These are phyloP conservation scores for Tarenaya hassleriana DNA, from an alignment of 345 rosid species.

Conservation along the genomic window DNA sequence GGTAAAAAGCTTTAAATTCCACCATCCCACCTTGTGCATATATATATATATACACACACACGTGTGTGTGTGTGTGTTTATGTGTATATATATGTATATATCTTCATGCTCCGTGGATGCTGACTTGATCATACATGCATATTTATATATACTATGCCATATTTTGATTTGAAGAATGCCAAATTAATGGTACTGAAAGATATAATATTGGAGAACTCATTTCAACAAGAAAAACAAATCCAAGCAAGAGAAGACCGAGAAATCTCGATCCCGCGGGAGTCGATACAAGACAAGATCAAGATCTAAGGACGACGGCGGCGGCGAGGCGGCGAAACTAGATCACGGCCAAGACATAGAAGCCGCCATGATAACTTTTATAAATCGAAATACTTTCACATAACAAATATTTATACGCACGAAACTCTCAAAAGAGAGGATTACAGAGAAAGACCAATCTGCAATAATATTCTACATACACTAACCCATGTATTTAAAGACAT, in stretches of 20 bases:
- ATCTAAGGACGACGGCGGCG: slow-evolving; percentile 25
- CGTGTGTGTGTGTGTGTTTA: neutral
- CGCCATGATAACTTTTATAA: too few species aligned
- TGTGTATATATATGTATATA: neutral
- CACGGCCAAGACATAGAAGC: slow-evolving; percentile 10
- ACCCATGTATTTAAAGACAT: too few species aligned
- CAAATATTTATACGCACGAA: too few species aligned
- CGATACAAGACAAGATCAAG: slow-evolving; percentile 29
- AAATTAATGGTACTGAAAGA: too few species aligned
- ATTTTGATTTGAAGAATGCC: neutral
- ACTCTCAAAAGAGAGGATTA: too few species aligned
- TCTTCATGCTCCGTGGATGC: neutral
- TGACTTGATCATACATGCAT: neutral
- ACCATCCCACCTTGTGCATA: neutral
- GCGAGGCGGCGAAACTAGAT: too few species aligned
- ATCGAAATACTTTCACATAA: too few species aligned
- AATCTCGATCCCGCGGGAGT: slow-evolving; percentile 12
- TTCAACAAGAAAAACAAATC: slow-evolving; percentile 53
- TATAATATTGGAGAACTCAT: slow-evolving; percentile 91
- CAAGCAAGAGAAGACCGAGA: slow-evolving; percentile 29
- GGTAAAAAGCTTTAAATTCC: slow-evolving; percentile 33
- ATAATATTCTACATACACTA: too few species aligned
- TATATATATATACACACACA: too few species aligned
- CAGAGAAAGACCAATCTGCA: too few species aligned
- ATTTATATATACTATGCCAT: neutral